phyloP scores from a whole-genome alignment of 306 rosid genomes.

The Quillaja saponaria region DNA sequence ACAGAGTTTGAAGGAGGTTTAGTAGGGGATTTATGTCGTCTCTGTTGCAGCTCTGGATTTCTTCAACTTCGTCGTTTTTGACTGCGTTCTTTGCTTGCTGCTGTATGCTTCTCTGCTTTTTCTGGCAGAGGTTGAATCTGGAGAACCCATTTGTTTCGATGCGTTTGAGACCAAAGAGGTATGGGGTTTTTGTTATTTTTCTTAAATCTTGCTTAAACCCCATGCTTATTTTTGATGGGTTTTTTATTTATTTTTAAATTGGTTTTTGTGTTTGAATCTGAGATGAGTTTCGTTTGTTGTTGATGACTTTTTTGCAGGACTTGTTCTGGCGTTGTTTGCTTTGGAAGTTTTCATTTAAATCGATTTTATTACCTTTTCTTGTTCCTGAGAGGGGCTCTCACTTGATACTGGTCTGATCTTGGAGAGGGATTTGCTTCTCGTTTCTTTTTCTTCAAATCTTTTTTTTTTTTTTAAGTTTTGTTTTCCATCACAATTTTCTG shows the following conservation, averaged over 20 bases:
- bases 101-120: slow-evolving; percentile 44
- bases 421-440: slow-evolving; percentile 5
- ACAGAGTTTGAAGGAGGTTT: slow-evolving; percentile 30
- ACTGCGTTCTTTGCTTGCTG: slow-evolving; percentile 1
- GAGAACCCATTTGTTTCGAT: slow-evolving; percentile 57
- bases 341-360: slow-evolving; percentile 63
- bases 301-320: slow-evolving; percentile 50
- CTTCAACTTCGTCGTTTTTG: slow-evolving; percentile 2
- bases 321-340: slow-evolving; percentile 65
- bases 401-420: slow-evolving; percentile 36
- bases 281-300: neutral
- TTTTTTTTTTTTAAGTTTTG: neutral
- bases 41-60: slow-evolving; percentile 61
- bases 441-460: neutral
- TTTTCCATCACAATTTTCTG: slow-evolving; percentile 2
- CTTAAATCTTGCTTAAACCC: neutral
- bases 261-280: neutral
- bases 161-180: slow-evolving; percentile 88
- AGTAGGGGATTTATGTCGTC: slow-evolving; percentile 78
- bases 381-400: slow-evolving; percentile 68
- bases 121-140: slow-evolving; percentile 40
- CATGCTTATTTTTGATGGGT: too few species aligned
- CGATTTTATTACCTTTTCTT: slow-evolving; percentile 52
- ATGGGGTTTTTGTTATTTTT: neutral
- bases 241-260: neutral